A percentile compares a stretch with the other conserved stretches of the same genome.
Conservation (phyloP, 176 grass and related monocot species). For the Areca catechu region DNA sequence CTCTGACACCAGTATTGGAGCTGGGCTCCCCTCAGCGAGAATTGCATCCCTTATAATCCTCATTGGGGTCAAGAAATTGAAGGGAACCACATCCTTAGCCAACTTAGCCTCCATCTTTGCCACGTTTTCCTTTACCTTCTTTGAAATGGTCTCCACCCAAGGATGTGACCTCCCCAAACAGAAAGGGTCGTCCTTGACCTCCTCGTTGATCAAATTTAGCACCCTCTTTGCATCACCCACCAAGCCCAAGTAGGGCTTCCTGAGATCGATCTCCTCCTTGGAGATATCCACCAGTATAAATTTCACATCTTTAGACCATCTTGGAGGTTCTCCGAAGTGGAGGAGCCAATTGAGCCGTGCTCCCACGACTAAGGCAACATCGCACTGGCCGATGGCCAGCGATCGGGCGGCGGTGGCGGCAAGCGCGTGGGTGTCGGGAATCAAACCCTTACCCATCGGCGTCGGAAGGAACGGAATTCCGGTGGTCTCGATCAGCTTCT, state of each 20-base stretch:
- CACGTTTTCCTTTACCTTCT: conserved; percentile 65
- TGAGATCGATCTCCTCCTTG: conserved; percentile 74
- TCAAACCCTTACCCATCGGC: conserved; percentile 87
- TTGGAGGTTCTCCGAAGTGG: conserved; percentile 77
- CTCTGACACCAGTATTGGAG: conserved; percentile 69
- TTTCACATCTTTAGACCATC: conserved; percentile 86
- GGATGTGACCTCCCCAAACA: conserved; percentile 60
- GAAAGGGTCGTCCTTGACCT: conserved; percentile 90
- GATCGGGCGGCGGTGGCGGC: conserved; percentile 73
- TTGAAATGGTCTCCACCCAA: conserved; percentile 76
- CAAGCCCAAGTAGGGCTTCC: conserved; percentile 63
- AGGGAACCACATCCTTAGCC: conserved; percentile 57
- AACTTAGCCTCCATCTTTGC: conserved; percentile 76
- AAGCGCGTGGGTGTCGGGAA: conserved; percentile 66
- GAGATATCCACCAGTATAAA: conserved; percentile 75
- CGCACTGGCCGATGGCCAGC: conserved; percentile 66
- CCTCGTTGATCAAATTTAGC: conserved; percentile 51
- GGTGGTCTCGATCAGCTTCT: conserved; percentile 68
- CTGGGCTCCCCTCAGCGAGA: conserved; percentile 53
- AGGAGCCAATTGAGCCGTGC: conserved; percentile 92
- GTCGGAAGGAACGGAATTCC: conserved; percentile 88
- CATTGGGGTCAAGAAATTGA: conserved; percentile 93
- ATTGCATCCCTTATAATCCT: conserved; percentile 83
- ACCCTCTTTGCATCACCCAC: conserved; percentile 67
- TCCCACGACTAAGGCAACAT: conserved; percentile 66